Base-by-base conservation (phyloP, 306 rosid genomes). In the Quercus ilex region DNA sequence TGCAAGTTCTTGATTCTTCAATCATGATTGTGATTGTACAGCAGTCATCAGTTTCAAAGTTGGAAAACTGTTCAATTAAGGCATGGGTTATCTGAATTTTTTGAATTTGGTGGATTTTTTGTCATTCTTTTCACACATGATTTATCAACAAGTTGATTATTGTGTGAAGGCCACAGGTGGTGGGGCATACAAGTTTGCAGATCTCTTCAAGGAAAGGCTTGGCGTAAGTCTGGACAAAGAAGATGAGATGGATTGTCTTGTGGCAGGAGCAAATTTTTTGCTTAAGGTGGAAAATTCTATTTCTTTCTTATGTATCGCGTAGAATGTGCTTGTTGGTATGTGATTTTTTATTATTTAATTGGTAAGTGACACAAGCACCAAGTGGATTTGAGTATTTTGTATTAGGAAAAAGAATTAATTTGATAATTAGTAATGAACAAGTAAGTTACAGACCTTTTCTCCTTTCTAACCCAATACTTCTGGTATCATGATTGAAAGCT, bases 181-280 rank as follows among this genome's bases (percentile, higher is more conserved):
- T 69, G 99, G 99, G 78, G 98, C 99, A 43, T 96, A 93, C 89
- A 96, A 93, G 89, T 96, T 84, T 79, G 88, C 99, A 26, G 97
- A 96, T 84, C 98, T 96, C 76, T 93, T 96, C 86, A 96, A 93
- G 85, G 97, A 96, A 90, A 93, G 89, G 85, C 99, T 96, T 62
- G 99, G 99, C 38, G 98, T 96, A 77, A 86, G 96, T 75, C 88
- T 96, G 72, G 99, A 96, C 89, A 96, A 96, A 87, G 99, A 96
- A 86, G 99, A 96, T 26, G 99, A 96, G 86, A 96, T 96, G 99
- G 73, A 87, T 70, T 96, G 98, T 86, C 99, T 96, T 38, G 99
- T 96, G 55, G 87, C 99, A 3, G 99, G 99, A 86, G 99, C 98
- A 62, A 96, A 96, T 77, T 96, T 96, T 89, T 83, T 96, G 83